Conservation (phyloP, 345 rosid genomes). For the Linum trigynum region DNA sequence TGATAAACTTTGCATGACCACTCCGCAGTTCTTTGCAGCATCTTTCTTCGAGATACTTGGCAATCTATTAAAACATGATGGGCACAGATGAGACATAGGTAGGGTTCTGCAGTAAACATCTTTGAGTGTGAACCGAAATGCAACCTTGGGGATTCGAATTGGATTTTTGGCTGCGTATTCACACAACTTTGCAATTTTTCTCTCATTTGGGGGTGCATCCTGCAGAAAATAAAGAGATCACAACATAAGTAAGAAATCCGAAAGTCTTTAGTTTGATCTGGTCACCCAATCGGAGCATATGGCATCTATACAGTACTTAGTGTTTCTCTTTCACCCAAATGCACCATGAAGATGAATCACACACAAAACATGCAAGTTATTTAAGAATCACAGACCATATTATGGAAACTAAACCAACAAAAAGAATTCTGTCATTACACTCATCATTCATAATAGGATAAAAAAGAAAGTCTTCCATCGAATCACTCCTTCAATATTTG, state of each 20-base stretch:
- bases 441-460: no score
- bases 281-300: not conserved
- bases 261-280: not conserved
- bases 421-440: no score
- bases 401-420: no score
- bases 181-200: conserved; percentile 75
- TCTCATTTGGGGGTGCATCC: conserved; percentile 71
- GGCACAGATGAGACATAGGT: conserved; percentile 9
- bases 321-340: no score
- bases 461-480: no score
- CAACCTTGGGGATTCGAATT: conserved; percentile 79
- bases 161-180: conserved; percentile 94
- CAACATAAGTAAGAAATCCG: not conserved
- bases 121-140: not conserved
- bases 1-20: conserved; percentile 56
- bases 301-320: no score
- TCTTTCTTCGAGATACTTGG: conserved; percentile 83
- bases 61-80: conserved; percentile 44
- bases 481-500: no score
- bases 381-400: no score
- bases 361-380: no score
- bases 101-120: not conserved
- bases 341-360: no score
- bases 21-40: conserved; percentile 77
- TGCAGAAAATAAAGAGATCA: conserved; percentile 15